Conservation (phyloP, 225 moss, liverwort and hornwort species). For the Polytrichum formosum region DNA sequence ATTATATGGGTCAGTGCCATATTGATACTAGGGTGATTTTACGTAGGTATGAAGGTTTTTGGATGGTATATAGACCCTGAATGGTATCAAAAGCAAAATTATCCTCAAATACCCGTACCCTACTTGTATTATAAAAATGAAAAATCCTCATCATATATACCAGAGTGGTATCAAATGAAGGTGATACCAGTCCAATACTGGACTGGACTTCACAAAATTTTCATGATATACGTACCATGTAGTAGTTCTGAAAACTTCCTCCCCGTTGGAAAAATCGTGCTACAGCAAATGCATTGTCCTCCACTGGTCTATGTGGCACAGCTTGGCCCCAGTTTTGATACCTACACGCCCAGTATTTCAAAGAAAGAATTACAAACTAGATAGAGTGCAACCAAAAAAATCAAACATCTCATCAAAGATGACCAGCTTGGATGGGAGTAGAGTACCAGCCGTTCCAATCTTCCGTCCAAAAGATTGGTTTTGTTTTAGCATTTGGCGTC, state of each 20-base stretch:
- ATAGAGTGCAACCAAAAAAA: neutral
- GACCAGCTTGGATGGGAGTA: neutral
- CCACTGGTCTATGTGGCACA: constrained; percentile 83
- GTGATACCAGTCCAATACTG: no score
- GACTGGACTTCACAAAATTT: neutral
- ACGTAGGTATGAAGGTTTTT: no score
- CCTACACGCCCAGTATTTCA: constrained; percentile 30
- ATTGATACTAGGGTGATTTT: no score
- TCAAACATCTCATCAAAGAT: neutral
- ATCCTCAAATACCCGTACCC: no score
- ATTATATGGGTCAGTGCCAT: no score
- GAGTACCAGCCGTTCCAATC: constrained; percentile 99
- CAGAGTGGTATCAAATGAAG: no score
- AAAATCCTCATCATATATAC: no score
- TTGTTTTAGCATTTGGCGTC: constrained; percentile 55
- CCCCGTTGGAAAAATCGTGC: constrained; percentile 96
- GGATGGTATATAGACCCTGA: no score
- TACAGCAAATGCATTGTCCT: constrained; percentile 94
- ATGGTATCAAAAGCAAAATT: no score
- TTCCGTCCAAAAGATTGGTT: constrained; percentile 92
- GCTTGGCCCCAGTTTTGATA: constrained; percentile 69
- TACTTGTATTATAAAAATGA: no score
- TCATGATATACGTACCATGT: constrained; percentile 50
- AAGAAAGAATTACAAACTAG: neutral
- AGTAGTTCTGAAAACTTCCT: constrained; percentile 95